Evolutionary conservation across 2,329 filamentous ascomycete genomes (phyloP), one percentile per base, ranked within the genome.

Genomic region (Ophiostoma quercus): DNA sequence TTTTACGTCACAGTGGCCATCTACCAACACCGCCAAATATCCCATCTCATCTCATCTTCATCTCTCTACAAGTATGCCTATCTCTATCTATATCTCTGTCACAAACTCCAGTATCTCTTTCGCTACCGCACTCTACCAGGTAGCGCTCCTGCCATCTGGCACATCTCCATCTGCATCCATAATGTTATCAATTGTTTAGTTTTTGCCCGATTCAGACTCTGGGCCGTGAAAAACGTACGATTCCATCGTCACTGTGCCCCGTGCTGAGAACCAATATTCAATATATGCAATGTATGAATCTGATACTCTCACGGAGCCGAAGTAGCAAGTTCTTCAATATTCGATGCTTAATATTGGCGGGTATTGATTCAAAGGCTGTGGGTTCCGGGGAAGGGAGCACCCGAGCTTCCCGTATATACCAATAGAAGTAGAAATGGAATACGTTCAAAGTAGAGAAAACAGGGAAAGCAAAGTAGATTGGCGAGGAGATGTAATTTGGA

Each of bases 361-460:
- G 16, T 47, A 47, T 47, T 47, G 43, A 19, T 47, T 47, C 5
- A n/a, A 47, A 19, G 16, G 19, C n/a, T 51, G 47, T 19, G 16
- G 47, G 47, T 19, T 51, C 19, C 47, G 16, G 47, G n/a, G 47
- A 51, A 51, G 47, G 47, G 47, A 51, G 47, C 16, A 51, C 19
- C 47, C 47, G 47, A 51, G 47, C 19, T 51, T 51, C 43, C 47
- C 47, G 47, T 51, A 51, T 51, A n/a, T 47, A 47, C 43, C 43
- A 47, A 41, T 41, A 11, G 39, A 41, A 41, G 39, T 19, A 51
- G 7, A n/a, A 51, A 47, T 47, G 16, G 11, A 51, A 51, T n/a
- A 8, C 8, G 6, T 51, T 41, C 8, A 12, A 41, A 51, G 47
- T 51, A n/a, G 47, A 51, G 8, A 51, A 19, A 51, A 51, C 43